Evolutionary conservation across 495 filamentous ascomycete genomes (phyloP).

Genomic region (Penicillium fimorum): DNA sequence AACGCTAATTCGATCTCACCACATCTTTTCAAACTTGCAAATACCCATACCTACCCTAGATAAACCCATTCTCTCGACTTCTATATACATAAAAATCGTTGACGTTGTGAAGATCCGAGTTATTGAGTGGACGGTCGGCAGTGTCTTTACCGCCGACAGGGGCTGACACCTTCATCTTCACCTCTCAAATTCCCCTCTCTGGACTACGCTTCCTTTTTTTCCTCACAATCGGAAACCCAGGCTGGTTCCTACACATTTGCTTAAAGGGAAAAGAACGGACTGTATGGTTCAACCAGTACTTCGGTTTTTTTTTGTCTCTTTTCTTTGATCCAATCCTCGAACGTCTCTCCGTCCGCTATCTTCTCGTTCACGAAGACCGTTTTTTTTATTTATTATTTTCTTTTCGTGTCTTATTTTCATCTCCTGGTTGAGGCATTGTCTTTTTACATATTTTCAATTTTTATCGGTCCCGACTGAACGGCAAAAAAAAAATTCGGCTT

Average conservation of each 20-base stretch:
- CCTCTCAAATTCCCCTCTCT: slow-evolving; percentile 13
- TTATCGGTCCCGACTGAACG: not conserved
- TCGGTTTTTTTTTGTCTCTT: not conserved
- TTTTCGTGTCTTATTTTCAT: slow-evolving; percentile 12
- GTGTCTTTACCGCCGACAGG: slow-evolving; percentile 31
- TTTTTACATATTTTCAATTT: slow-evolving; percentile 12
- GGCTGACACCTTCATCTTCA: slow-evolving; percentile 18
- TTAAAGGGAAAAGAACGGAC: not conserved
- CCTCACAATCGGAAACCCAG: slow-evolving; percentile 25
- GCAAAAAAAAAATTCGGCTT: slow-evolving; percentile 1
- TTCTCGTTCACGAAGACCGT: slow-evolving; percentile 2
- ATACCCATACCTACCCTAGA: not conserved
- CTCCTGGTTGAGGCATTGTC: slow-evolving; percentile 28
- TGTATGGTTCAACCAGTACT: slow-evolving; percentile 4
- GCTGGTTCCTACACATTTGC: slow-evolving; percentile 23
- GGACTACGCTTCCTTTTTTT: not conserved
- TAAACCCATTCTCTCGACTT: not conserved
- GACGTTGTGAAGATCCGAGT: not conserved
- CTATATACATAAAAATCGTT: not conserved
- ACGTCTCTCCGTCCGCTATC: not conserved
- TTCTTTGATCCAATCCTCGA: slow-evolving; percentile 7
- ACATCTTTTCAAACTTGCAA: not conserved
- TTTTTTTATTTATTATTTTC: slow-evolving; percentile 9
- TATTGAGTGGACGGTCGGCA: slow-evolving; percentile 20
- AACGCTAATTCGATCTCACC: not conserved